A percentile compares a stretch with the other conserved stretches of the same genome.
Evolutionary conservation across 169 alveolate genomes (phyloP).

Genomic region (Cryptosporidium xiaoi): DNA sequence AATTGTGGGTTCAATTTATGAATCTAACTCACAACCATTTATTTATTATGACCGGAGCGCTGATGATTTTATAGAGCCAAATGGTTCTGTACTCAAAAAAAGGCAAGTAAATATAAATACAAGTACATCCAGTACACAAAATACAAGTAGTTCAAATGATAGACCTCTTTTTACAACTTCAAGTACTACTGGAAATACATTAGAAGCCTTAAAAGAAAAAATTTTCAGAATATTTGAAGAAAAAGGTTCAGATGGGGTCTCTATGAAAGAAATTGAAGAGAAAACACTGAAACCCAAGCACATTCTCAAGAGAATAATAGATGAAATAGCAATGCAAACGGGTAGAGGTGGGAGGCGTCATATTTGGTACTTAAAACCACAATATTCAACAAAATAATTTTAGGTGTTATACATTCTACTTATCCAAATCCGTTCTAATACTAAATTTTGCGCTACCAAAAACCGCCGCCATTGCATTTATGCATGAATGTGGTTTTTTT

Average conservation of each 20-base stretch:
- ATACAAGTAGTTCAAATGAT: background rate
- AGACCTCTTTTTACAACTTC: background rate
- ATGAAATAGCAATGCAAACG: conserved; percentile 66
- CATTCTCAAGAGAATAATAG: conserved; percentile 49
- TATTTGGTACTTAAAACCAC: conserved; percentile 59
- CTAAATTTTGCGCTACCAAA: too few species aligned
- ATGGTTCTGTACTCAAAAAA: too few species aligned
- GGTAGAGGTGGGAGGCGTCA: conserved; percentile 74
- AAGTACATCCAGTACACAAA: background rate
- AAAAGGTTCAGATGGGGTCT: conserved; percentile 67
- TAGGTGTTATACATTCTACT: background rate
- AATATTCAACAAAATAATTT: conserved; percentile 34
- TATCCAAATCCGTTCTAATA: too few species aligned
- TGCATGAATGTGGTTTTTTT: too few species aligned
- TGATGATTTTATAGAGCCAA: background rate
- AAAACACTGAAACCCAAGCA: conserved; percentile 64
- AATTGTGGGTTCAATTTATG: conserved; percentile 65
- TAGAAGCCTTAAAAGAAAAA: conserved; percentile 53
- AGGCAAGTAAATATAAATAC: too few species aligned
- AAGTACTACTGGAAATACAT: conserved; percentile 4
- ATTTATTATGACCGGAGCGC: conserved; percentile 25
- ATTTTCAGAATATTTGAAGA: conserved; percentile 68
- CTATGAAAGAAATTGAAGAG: conserved; percentile 62
- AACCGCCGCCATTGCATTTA: too few species aligned
- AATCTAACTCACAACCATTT: conserved; percentile 58